These are phyloP conservation scores for Phytophthora sp. DNA, from an alignment of 352 stramenopile genomes.

Conservation along the genomic window DNA sequence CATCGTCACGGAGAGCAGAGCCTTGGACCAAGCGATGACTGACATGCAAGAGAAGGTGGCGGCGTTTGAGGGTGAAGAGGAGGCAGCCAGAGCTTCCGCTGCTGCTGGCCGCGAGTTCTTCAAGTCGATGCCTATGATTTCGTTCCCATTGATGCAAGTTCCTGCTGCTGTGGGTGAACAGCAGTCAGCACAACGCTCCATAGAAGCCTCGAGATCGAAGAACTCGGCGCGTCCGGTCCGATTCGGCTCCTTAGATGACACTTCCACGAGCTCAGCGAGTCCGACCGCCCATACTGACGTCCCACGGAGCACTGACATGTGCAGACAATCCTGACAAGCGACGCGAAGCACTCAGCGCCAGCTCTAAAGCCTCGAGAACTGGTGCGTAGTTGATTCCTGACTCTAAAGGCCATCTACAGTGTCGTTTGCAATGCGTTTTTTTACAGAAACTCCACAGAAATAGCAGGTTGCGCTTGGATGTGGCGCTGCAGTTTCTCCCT, in stretches of 20 bases:
- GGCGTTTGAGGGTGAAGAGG: constrained; percentile 34
- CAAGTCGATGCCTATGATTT: constrained; percentile 43
- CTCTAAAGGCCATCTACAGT: constrained; percentile 16
- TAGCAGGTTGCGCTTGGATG: no score
- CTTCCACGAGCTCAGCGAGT: constrained; percentile 37
- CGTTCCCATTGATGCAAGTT: constrained; percentile 40
- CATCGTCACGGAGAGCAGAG: constrained; percentile 35
- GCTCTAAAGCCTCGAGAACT: not conserved
- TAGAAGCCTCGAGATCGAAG: constrained; percentile 11
- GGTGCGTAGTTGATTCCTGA: constrained; percentile 17
- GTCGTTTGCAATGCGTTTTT: constrained; percentile 10
- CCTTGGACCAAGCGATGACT: constrained; percentile 41
- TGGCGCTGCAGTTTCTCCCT: no score
- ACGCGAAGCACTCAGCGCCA: no score
- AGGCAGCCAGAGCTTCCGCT: constrained; percentile 18
- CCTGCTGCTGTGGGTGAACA: constrained; percentile 23
- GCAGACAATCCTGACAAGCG: constrained; percentile 34
- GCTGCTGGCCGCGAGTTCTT: constrained; percentile 51
- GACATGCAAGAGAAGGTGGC: constrained; percentile 32
- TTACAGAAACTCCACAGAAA: constrained; percentile 17
- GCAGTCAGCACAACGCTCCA: constrained; percentile 24
- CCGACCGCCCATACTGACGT: constrained; percentile 16
- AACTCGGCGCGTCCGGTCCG: constrained; percentile 12
- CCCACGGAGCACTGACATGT: constrained; percentile 27
- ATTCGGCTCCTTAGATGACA: constrained; percentile 29